A percentile compares a stretch with the other conserved stretches of the same genome.
Conservation (phyloP, 2,329 filamentous ascomycete species). For the Arthrinium puccinioides region DNA sequence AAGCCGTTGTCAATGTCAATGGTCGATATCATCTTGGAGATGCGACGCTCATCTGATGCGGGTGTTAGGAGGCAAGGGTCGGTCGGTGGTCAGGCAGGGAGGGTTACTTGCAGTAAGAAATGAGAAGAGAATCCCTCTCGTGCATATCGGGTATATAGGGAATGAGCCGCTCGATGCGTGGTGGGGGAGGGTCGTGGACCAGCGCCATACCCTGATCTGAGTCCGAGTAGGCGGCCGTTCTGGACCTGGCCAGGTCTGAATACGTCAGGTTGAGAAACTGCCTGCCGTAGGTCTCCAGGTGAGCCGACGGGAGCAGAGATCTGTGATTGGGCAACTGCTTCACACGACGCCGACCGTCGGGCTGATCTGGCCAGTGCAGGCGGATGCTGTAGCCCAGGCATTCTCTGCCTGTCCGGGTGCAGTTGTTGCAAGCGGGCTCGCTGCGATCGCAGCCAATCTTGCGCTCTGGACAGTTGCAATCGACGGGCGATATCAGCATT, state of each 20-base stretch:
- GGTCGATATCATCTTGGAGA: slow-evolving; percentile 39
- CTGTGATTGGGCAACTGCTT: slow-evolving; percentile 22
- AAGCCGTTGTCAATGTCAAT: slow-evolving; percentile 39
- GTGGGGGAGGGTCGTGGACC: slow-evolving; percentile 9
- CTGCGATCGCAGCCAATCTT: slow-evolving; percentile 40
- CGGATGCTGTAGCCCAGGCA: slow-evolving; percentile 38
- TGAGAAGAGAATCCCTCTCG: slow-evolving; percentile 21
- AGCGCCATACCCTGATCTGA: slow-evolving; percentile 15
- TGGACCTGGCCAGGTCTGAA: slow-evolving; percentile 24
- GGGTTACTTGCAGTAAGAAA: slow-evolving; percentile 20
- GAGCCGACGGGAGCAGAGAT: slow-evolving; percentile 17
- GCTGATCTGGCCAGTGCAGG: slow-evolving; percentile 38
- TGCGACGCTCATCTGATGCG: slow-evolving; percentile 26
- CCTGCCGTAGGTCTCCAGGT: slow-evolving; percentile 22
- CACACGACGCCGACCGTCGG: slow-evolving; percentile 32
- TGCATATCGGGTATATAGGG: slow-evolving; percentile 19
- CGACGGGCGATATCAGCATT: too few relatives aligned
- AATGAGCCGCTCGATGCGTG: slow-evolving; percentile 18
- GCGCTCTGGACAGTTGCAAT: slow-evolving; percentile 24
- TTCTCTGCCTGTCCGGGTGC: slow-evolving; percentile 29
- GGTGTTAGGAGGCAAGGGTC: not conserved
- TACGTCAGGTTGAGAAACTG: slow-evolving; percentile 33
- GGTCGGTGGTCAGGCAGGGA: not conserved
- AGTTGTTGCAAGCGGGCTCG: slow-evolving; percentile 35
- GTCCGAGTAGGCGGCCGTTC: slow-evolving; percentile 20